Conservation (phyloP, 805 yeast genomes). For the Wickerhamomyces rabaulensis region DNA sequence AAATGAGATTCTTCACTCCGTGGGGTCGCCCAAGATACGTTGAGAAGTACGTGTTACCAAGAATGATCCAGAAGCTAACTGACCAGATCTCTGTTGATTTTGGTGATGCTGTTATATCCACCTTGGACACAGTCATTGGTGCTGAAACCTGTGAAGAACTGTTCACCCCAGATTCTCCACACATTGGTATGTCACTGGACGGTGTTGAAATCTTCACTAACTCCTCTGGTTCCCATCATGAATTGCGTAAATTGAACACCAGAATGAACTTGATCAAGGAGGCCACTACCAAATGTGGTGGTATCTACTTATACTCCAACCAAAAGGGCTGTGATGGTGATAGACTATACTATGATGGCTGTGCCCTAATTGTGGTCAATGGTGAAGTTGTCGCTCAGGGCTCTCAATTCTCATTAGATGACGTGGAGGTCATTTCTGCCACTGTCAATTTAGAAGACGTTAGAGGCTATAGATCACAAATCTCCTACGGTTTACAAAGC, state of each 20-base stretch:
- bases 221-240: conserved; percentile 97
- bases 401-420: conserved; percentile 80
- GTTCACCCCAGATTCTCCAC: conserved; percentile 95
- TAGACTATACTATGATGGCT: conserved; percentile 92
- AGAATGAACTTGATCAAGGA: conserved; percentile 81
- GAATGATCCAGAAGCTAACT: conserved; percentile 55
- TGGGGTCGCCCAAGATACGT: conserved; percentile 79
- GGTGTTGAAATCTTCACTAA: conserved; percentile 98
- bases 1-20: conserved; percentile 95
- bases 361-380: conserved; percentile 90
- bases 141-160: conserved; percentile 98
- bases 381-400: conserved; percentile 93
- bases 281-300: conserved; percentile 96
- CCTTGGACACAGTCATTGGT: conserved; percentile 87
- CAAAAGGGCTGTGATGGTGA: conserved; percentile 99
- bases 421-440: conserved; percentile 94
- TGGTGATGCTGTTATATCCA: conserved; percentile 87
- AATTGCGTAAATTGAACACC: conserved; percentile 80
- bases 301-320: conserved; percentile 87
- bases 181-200: conserved; percentile 83
- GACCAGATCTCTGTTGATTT: conserved; percentile 67
- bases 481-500: conserved; percentile 46
- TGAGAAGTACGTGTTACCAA: conserved; percentile 72
- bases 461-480: conserved; percentile 66
- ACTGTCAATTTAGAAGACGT: conserved; percentile 93